A percentile compares a stretch with the other conserved stretches of the same genome.
Evolutionary conservation across 768 basidiomycete genomes (phyloP).

Genomic region (Amanita jacksonii): DNA sequence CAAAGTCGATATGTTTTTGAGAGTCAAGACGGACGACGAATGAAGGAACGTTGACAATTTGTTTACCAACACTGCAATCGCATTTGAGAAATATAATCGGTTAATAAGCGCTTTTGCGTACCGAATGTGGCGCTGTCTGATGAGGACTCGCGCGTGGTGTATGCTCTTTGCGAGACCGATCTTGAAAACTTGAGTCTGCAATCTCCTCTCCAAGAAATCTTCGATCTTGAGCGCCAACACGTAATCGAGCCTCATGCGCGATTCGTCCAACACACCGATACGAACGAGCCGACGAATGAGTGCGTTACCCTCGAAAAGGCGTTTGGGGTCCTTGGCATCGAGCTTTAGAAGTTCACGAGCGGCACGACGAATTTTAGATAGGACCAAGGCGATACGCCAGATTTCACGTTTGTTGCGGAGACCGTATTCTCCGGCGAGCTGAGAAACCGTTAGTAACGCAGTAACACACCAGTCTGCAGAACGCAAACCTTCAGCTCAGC

Average conservation of each 20-base stretch:
- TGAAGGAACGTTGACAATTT: constrained; percentile 97
- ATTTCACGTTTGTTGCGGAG: constrained; percentile 99
- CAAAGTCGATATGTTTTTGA: constrained; percentile 99
- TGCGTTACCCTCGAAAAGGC: constrained; percentile 98
- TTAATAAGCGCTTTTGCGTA: constrained; percentile 26
- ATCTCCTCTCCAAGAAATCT: constrained; percentile 98
- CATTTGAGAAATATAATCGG: constrained; percentile 1
- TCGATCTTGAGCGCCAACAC: constrained; percentile 98
- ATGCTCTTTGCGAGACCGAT: constrained; percentile 95
- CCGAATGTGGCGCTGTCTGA: constrained; percentile 98
- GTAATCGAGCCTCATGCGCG: constrained; percentile 99
- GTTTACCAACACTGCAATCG: constrained; percentile 78
- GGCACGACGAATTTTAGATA: constrained; percentile 99
- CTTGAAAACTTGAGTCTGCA: constrained; percentile 99
- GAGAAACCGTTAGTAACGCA: constrained; percentile 2
- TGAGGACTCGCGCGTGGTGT: constrained; percentile 97
- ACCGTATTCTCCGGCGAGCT: constrained; percentile 99
- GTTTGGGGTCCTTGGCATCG: constrained; percentile 98
- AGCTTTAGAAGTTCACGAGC: constrained; percentile 99
- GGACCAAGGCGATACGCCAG: constrained; percentile 97
- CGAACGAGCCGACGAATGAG: constrained; percentile 94
- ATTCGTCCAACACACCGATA: constrained; percentile 99
- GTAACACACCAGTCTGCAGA: background rate
- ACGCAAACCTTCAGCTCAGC: constrained; percentile 88
- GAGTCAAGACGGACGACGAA: constrained; percentile 99